Evolutionary conservation across 768 basidiomycete species (phyloP).

Genomic region (Fomitopsis pulvina): DNA sequence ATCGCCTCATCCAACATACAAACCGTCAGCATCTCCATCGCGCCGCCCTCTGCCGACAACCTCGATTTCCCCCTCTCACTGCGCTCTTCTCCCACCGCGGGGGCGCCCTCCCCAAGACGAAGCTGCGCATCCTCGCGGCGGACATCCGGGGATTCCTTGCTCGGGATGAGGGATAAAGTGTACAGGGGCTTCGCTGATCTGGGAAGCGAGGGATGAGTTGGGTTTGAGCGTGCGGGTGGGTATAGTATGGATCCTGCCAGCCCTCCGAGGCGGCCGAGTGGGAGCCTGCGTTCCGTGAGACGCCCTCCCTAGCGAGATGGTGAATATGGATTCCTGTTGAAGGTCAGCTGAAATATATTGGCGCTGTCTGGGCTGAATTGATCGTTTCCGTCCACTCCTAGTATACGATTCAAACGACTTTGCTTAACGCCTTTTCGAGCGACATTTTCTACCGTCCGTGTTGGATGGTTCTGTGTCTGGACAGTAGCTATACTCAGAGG

Average conservation of each 20-base stretch:
- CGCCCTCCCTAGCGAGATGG: no score
- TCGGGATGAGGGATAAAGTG: not conserved
- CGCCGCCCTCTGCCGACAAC: not conserved
- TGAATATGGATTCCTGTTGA: no score
- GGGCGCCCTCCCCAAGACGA: not conserved
- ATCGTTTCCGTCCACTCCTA: no score
- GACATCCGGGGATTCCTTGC: not conserved
- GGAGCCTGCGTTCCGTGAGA: not conserved
- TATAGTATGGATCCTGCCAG: not conserved
- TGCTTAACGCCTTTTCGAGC: no score
- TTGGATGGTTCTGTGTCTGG: no score
- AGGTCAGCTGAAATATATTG: no score
- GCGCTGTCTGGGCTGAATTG: no score
- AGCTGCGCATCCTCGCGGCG: not conserved
- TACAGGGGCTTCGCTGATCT: not conserved
- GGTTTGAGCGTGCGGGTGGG: not conserved
- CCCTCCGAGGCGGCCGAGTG: not conserved
- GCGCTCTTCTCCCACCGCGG: not conserved
- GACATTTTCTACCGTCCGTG: no score
- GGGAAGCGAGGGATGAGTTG: not conserved
- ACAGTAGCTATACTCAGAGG: no score
- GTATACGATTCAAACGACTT: no score
- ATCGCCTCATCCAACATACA: no score
- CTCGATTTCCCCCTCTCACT: not conserved
- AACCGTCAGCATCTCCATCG: not conserved